Base-by-base conservation (phyloP, 768 basidiomycete genomes). In the Termitomyces sp. region DNA sequence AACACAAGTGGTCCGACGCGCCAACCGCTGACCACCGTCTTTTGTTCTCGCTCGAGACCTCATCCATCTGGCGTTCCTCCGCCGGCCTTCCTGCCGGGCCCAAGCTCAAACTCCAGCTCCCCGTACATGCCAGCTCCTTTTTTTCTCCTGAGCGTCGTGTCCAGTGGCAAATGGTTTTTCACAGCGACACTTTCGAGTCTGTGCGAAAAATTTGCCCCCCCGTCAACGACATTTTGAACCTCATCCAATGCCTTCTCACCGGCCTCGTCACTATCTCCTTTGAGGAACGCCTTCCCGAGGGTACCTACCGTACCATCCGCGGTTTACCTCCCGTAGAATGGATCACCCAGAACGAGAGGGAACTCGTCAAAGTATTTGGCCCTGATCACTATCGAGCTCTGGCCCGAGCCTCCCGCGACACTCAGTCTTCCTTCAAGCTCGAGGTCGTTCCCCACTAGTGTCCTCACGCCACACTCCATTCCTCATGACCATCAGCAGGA, bases 131-230 rank as follows among this genome's bases (percentile, higher is more conserved):
- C 39, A 87, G 86, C 40, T 90, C 91, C 26, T 93, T 93, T 73
- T 93, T 93, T 75, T 88, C 87, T 49, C 89, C 89, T 12, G 89
- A 93, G 69, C 77, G 91, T 64, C 84, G 89, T 59, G 82, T 92
- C 46, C 90, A 92, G 69, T 93, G 91, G 91, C 84, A 92, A 70
- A 91, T 92, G 90, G 89, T 91, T 65, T 93, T 93, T 68, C 90
- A 88, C 69, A 84, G 82, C 66, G 87, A 88, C 71, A 83, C 85
- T 51, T 89, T 88, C 72, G 86, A 86, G 65, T 85, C 83, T 30
- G 80, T 87, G 56, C 79, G 87, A 34, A 85, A 86, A 70, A 82
- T 85, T 63, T 82, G 84, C 55, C 80, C 82, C 32, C 87, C 87
- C 48, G 81, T 89, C 69, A 83, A 80, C 71, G 87, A 88, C 69